These are phyloP conservation scores for Cutaneotrichosporon spelunceum DNA, from an alignment of 1,284 basidiomycete species.

Conservation along the genomic window DNA sequence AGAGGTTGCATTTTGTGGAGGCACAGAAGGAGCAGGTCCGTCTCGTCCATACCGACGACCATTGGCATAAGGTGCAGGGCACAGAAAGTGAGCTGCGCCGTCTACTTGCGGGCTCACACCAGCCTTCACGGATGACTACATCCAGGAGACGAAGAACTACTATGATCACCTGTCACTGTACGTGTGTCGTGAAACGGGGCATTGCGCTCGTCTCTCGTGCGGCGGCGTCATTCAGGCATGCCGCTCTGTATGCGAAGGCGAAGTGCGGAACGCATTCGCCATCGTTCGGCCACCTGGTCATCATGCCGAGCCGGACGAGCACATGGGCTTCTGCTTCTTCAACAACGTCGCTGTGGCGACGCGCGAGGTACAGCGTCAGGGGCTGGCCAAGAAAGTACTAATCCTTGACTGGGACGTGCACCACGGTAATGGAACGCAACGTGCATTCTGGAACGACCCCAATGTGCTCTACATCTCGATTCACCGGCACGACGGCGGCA, in stretches of 20 bases:
- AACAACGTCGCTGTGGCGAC: conserved; percentile 96
- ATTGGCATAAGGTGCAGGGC: conserved; percentile 84
- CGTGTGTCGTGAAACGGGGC: conserved; percentile 79
- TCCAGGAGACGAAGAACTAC: conserved; percentile 67
- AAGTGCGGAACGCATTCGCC: conserved; percentile 84
- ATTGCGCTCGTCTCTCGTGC: conserved; percentile 80
- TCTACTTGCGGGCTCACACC: conserved; percentile 20
- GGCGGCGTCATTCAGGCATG: conserved; percentile 92
- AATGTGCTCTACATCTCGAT: conserved; percentile 92
- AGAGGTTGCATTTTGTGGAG: conserved; percentile 68
- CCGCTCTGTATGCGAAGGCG: conserved; percentile 75
- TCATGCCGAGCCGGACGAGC: conserved; percentile 94
- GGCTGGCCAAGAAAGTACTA: conserved; percentile 71
- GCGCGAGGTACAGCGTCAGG: conserved; percentile 68
- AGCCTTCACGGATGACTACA: conserved; percentile 72
- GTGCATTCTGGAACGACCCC: conserved; percentile 87
- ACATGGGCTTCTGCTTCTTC: conserved; percentile 99
- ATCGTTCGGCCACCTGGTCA: conserved; percentile 97
- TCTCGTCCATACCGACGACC: conserved; percentile 81
- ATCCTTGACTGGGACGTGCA: conserved; percentile 99
- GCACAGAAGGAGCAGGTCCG: conserved; percentile 74
- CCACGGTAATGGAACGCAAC: conserved; percentile 96
- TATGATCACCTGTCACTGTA: conserved; percentile 90
- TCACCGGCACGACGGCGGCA: conserved; percentile 87
- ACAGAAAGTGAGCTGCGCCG: conserved; percentile 45